These are phyloP conservation scores for Escallonia rubra DNA, from an alignment of 129 eudicot species.

Conservation along the genomic window DNA sequence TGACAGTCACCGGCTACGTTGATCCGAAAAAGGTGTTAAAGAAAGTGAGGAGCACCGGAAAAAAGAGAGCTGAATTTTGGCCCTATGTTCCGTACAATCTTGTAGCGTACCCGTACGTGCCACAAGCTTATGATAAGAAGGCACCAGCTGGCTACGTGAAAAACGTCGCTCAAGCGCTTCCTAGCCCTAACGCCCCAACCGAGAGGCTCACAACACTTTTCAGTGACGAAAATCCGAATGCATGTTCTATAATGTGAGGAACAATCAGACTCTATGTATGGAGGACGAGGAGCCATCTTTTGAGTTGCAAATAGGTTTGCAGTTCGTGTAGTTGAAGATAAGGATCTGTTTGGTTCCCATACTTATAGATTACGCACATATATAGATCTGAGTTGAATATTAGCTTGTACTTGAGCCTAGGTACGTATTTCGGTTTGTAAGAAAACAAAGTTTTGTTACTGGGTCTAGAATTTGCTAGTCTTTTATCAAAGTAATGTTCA, in stretches of 20 bases:
- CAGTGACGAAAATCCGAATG: constrained; percentile 47
- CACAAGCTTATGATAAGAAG: constrained; percentile 43
- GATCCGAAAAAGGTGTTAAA: constrained; percentile 39
- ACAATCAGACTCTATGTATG: neutral
- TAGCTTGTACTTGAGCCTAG: too few species aligned
- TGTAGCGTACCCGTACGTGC: constrained; percentile 29
- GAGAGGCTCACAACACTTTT: constrained; percentile 23
- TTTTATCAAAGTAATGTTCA: too few species aligned
- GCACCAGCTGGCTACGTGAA: constrained; percentile 42
- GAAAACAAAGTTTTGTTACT: too few species aligned
- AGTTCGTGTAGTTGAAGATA: neutral
- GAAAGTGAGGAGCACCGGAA: constrained; percentile 30
- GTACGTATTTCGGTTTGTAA: too few species aligned
- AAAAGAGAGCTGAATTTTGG: constrained; percentile 43
- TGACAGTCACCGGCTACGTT: constrained; percentile 27
- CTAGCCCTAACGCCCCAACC: constrained; percentile 16
- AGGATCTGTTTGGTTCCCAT: neutral
- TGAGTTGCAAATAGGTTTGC: too few species aligned
- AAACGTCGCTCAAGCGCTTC: constrained; percentile 31
- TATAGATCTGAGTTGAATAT: too few species aligned
- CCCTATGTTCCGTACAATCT: constrained; percentile 36
- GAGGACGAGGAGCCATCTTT: too few species aligned
- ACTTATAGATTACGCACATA: neutral
- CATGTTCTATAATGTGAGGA: constrained; percentile 40
- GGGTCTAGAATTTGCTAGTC: too few species aligned